A percentile compares a stretch with the other conserved stretches of the same genome.
Evolutionary conservation across 768 basidiomycete species (phyloP).

Genomic region (Pilatotrama ljubarskyi): DNA sequence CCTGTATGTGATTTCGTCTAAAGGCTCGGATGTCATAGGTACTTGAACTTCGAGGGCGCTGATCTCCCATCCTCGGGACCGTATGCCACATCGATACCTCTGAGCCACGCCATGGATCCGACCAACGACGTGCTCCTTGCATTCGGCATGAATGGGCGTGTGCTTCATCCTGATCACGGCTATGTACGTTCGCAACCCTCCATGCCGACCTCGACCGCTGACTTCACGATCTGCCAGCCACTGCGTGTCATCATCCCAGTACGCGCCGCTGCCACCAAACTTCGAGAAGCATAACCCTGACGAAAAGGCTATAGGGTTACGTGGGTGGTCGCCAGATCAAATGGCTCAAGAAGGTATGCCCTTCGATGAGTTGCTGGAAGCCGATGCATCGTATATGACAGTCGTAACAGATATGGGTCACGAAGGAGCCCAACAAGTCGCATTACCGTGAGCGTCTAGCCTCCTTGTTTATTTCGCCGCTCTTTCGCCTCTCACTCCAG

Average conservation of each 20-base stretch:
- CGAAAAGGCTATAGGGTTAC: constrained; percentile 1
- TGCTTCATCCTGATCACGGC: constrained; percentile 28
- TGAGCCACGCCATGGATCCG: constrained; percentile 24
- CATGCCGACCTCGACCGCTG: neutral
- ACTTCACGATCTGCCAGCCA: constrained; percentile 3
- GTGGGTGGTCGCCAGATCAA: constrained; percentile 28
- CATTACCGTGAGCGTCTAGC: constrained; percentile 20
- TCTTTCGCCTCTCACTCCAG: neutral
- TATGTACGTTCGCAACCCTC: constrained; percentile 9
- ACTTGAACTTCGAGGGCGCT: constrained; percentile 23
- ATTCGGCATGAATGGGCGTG: constrained; percentile 24
- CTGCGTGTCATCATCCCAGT: constrained; percentile 24
- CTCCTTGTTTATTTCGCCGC: too few species aligned
- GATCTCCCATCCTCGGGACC: constrained; percentile 22
- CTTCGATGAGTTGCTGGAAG: too few species aligned
- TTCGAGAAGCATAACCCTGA: too few species aligned
- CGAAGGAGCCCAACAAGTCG: constrained; percentile 23
- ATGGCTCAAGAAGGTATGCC: constrained; percentile 24
- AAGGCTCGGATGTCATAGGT: neutral
- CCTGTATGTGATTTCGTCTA: neutral
- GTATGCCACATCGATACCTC: constrained; percentile 26
- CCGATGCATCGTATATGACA: neutral
- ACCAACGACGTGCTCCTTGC: constrained; percentile 27
- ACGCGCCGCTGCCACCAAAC: neutral
- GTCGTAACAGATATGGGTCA: constrained; percentile 16